Base-by-base conservation (phyloP, 306 rosid species). In the Lupinus albus region DNA sequence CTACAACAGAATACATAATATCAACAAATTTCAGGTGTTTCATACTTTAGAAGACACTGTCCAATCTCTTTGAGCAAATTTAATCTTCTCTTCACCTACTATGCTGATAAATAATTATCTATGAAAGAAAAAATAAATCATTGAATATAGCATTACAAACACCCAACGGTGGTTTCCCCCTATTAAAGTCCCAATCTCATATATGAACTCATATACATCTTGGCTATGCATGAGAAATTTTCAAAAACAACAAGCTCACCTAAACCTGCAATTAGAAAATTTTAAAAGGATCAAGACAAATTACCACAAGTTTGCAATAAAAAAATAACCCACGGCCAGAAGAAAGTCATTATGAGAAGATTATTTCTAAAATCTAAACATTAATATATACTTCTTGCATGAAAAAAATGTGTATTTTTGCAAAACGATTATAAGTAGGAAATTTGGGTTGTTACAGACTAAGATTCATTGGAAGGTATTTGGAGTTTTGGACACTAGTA, bases 131-230 rank as follows among this genome's bases (percentile, higher is more conserved):
- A 13, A 44, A 18, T 53, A 71, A 25, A 47, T 44, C 55, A 72
- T 20, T 18, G 25, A 45, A 73, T 68, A 79, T 68, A 79, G 50
- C 59, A 69, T 72, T 76, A 79, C 89, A 79, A 76, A 69, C 73
- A 30, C 59, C 66, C 69, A 45, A 51, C 16, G 51, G 42, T 2
- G 35, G 54, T 8, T 47, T 51, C 20, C 18, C 30, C 36, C 20
- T 15, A n/a, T 13, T 39, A 42, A 55, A 61, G 18, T 21, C 71
- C 73, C 62, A 68, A 80, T 71, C 68, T 68, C 77, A 11, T 68
- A 42, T 28, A 21, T 8, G 54, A 48, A 18, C 9, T 58, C 76
- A 42, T 61, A 67, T 74, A 66, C 70, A 66, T 59, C 74, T 51
- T 67, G 73, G 39, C 61, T 75, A 50, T 51, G 62, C 64, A 64